Conservation (phyloP, 2,329 filamentous ascomycete genomes). For the Xylaria arbuscula region DNA sequence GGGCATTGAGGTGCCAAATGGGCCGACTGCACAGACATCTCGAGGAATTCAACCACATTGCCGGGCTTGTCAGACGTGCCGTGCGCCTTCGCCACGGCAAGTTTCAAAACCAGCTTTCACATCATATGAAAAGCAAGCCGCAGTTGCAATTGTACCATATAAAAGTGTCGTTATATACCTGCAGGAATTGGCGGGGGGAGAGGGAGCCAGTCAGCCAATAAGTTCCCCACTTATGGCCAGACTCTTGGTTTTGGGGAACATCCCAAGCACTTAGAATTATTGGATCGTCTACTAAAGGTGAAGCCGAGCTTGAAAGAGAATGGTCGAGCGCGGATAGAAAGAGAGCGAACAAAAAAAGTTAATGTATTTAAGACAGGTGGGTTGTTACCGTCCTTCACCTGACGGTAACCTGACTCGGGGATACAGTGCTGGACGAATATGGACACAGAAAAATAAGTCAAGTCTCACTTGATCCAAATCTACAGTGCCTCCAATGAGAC, state of each 20-base stretch:
- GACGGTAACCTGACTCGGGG: conserved; percentile 21
- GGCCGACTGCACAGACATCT: conserved; percentile 29
- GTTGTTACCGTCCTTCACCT: conserved; percentile 11
- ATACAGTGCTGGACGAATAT: conserved; percentile 17
- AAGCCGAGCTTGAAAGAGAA: conserved; percentile 27
- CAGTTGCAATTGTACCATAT: conserved; percentile 19
- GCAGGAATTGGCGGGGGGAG: background rate
- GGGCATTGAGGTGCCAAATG: conserved; percentile 20
- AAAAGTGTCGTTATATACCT: conserved; percentile 19
- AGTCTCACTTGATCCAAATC: conserved; percentile 34
- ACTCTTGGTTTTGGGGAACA: conserved; percentile 19
- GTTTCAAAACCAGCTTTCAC: conserved; percentile 16
- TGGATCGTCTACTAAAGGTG: conserved; percentile 28
- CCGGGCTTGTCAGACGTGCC: conserved; percentile 16
- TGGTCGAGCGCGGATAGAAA: conserved; percentile 11
- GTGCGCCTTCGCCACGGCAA: conserved; percentile 13
- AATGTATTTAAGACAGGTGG: conserved; percentile 9
- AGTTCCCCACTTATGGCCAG: conserved; percentile 28
- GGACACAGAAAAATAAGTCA: conserved; percentile 1
- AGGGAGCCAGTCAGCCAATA: background rate
- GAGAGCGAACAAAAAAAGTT: background rate
- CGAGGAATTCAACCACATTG: conserved; percentile 37
- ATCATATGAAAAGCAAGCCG: conserved; percentile 19
- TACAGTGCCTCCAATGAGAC: conserved; percentile 26
- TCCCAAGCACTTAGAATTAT: conserved; percentile 14